Conservation (phyloP, 805 yeast species). For the Monosporozyma servazzii region DNA sequence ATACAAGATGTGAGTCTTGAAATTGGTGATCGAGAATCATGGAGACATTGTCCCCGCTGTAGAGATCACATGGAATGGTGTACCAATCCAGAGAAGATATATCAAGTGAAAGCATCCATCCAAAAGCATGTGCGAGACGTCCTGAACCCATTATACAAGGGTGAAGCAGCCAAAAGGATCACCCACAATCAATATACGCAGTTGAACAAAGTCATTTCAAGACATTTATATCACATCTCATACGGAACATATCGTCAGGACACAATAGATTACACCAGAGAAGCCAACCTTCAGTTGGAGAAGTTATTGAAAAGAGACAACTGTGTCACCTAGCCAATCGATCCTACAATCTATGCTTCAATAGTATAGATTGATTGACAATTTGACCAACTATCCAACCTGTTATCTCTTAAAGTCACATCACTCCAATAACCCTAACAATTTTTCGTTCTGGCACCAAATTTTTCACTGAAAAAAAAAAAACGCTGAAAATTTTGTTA, state of each 20-base stretch:
- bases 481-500: not conserved
- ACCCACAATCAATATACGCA: conserved; percentile 41
- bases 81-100: not conserved
- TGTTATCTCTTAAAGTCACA: not conserved
- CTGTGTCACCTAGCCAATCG: not conserved
- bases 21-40: conserved; percentile 14
- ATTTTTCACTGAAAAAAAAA: not conserved
- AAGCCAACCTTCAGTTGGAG: conserved; percentile 1
- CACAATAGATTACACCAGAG: conserved; percentile 3
- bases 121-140: conserved; percentile 49
- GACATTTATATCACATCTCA: conserved; percentile 41
- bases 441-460: not conserved
- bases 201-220: conserved; percentile 55
- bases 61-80: conserved; percentile 23
- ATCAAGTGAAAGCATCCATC: conserved; percentile 38
- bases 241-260: conserved; percentile 1
- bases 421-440: not conserved
- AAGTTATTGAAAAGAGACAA: not conserved
- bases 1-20: conserved; percentile 15
- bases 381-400: not conserved
- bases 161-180: conserved; percentile 17
- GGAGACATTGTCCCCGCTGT: conserved; percentile 18
- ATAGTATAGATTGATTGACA: not conserved
- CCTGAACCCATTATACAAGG: conserved; percentile 41
- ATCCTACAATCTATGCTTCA: not conserved